Base-by-base conservation (phyloP, 805 yeast genomes). In the Metschnikowia henanensis region DNA sequence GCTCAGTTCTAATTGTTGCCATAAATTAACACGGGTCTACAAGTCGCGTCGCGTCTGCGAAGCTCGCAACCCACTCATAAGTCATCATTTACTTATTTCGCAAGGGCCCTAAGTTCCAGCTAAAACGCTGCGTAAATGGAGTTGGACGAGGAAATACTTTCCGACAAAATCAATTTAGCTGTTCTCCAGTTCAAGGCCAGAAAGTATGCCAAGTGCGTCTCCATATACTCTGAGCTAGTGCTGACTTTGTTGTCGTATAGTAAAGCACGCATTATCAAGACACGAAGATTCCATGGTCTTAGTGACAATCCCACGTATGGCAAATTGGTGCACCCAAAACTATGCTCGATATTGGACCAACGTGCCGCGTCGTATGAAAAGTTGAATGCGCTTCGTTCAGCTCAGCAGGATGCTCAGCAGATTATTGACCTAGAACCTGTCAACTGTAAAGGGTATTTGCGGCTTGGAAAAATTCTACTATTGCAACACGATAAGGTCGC, bases 351-450 rank as follows among this genome's bases (percentile, higher is more conserved):
- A 5, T 52, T 69, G 9, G 83, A 78, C 48, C 73, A 69, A 43
- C 53, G 80, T 16, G 77, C 81, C 1, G 82, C 82, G 2, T 67
- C 78, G 2, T 66, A 58, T 53, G 76, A 75, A 45, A 76, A 74
- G 46, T 47, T 76, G 39, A 54, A 61, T 13, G 37, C 58, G 4
- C 55, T 52, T 0, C 48, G 51, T 8, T 21, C 25, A 22, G 76
- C 80, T 0, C 57, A 67, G 22, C 45, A 48, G 20, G 80, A 76
- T 43, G 73, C 73, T 0, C 51, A 60, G 23, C 49, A 42, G 28
- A 49, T 74, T 33, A 53, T 72, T 3, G 46, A 47, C 12, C 16
- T 65, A 3, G 77, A 75, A 28, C 80, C 80, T 0, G 51, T 70
- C 20, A 64, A 74, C 15, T 73, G 78, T 55, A 77, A 75, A 53